Percentiles rank a stretch among this genome's conserved stretches.
Evolutionary conservation across 1,284 basidiomycete species (phyloP).

Genomic region (Puccinia polysora): DNA sequence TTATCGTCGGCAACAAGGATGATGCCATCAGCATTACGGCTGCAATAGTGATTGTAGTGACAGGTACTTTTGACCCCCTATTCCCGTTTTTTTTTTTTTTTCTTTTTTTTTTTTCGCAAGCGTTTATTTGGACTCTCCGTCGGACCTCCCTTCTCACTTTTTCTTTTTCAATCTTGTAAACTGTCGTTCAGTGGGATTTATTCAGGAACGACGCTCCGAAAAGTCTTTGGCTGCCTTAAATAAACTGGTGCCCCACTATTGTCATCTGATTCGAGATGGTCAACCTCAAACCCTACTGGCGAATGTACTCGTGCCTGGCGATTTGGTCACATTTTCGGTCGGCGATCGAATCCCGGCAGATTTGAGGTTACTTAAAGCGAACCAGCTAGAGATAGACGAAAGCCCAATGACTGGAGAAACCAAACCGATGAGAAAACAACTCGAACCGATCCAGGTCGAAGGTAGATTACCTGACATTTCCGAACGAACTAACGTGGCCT

Average conservation of each 20-base stretch:
- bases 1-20: conserved; percentile 85
- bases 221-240: conserved; percentile 89
- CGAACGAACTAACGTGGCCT: conserved; percentile 81
- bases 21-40: conserved; percentile 89
- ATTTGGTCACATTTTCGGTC: conserved; percentile 77
- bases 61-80: conserved; percentile 60
- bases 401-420: conserved; percentile 93
- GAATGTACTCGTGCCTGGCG: conserved; percentile 90
- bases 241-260: conserved; percentile 93
- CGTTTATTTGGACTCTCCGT: too few relatives aligned
- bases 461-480: conserved; percentile 65
- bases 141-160: too few relatives aligned
- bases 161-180: background rate
- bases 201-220: conserved; percentile 91
- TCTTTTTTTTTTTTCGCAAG: too few relatives aligned
- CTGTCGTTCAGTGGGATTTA: conserved; percentile 70
- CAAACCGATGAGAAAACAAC: conserved; percentile 68
- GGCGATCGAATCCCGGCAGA: conserved; percentile 94
- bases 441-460: conserved; percentile 60
- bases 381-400: conserved; percentile 90
- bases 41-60: conserved; percentile 88
- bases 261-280: conserved; percentile 78
- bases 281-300: conserved; percentile 74
- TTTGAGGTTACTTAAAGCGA: conserved; percentile 70
- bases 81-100: background rate